Conservation (phyloP, 2,329 filamentous ascomycete species). For the Pseudogymnoascus sp. region DNA sequence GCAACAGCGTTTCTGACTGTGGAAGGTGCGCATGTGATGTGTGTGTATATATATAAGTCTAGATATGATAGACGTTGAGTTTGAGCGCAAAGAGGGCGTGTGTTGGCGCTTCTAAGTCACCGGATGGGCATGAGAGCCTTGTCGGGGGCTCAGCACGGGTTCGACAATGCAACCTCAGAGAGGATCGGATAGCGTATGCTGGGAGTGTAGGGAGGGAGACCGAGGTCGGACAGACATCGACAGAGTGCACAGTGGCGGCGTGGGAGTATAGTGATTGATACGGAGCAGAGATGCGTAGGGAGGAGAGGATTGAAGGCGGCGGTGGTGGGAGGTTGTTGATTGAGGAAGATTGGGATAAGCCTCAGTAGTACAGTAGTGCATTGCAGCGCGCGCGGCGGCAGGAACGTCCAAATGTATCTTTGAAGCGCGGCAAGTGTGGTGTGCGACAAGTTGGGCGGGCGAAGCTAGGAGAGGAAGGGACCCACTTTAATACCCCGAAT, state of each 20-base stretch:
- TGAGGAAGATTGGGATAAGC: neutral
- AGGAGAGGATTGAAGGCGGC: neutral
- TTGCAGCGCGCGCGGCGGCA: neutral
- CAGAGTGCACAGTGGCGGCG: neutral
- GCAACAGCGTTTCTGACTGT: neutral
- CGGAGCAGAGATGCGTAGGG: neutral
- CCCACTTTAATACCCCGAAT: neutral
- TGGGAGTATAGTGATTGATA: neutral
- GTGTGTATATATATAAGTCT: neutral
- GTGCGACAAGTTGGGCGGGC: neutral
- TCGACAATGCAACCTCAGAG: neutral
- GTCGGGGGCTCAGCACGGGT: neutral
- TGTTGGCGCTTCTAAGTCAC: neutral
- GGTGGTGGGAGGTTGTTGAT: neutral
- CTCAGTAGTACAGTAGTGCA: neutral
- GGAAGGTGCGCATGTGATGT: neutral
- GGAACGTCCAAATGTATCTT: neutral
- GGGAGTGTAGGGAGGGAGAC: neutral
- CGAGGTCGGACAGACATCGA: neutral
- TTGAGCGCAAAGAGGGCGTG: neutral
- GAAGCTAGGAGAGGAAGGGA: neutral
- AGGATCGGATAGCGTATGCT: neutral
- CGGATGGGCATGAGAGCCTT: neutral
- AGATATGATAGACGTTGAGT: neutral
- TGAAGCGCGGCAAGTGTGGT: neutral